Evolutionary conservation across 2,329 filamentous ascomycete genomes (phyloP).

Genomic region (Diaporthe australafricana): DNA sequence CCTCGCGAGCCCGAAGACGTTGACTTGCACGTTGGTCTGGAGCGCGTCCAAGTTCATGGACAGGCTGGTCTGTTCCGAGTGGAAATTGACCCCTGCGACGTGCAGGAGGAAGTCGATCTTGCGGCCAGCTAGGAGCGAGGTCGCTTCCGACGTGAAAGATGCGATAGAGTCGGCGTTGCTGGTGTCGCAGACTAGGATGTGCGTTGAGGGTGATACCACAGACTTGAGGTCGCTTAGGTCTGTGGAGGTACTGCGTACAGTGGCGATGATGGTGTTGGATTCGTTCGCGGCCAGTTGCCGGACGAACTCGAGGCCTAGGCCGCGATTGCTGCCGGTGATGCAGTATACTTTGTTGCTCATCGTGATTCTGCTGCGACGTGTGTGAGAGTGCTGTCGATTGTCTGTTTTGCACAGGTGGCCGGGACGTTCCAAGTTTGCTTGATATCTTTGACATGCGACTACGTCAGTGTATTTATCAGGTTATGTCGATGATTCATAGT

Average conservation of each 20-base stretch:
- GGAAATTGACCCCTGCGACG: constrained; percentile 51
- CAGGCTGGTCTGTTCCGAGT: constrained; percentile 50
- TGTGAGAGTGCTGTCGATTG: not conserved
- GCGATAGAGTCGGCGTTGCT: constrained; percentile 48
- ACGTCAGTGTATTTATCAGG: not conserved
- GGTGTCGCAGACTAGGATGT: constrained; percentile 46
- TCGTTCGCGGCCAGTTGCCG: constrained; percentile 43
- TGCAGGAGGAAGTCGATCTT: constrained; percentile 51
- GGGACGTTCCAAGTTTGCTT: too few species aligned
- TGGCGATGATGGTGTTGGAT: constrained; percentile 45
- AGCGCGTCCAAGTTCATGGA: constrained; percentile 51
- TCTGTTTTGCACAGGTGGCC: not conserved
- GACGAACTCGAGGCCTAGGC: constrained; percentile 47
- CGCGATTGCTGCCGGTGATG: constrained; percentile 48
- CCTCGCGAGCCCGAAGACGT: constrained; percentile 60
- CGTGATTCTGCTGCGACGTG: not conserved
- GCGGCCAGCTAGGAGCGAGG: constrained; percentile 43
- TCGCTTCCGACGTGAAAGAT: constrained; percentile 39
- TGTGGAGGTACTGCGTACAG: constrained; percentile 40
- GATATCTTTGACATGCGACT: not conserved
- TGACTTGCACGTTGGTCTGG: constrained; percentile 54
- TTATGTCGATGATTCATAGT: constrained; percentile 6
- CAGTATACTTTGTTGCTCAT: constrained; percentile 47
- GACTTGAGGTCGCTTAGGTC: constrained; percentile 45
- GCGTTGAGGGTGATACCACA: constrained; percentile 39